These are phyloP conservation scores for Pittosporum tobira DNA, from an alignment of 129 eudicot species.

Conservation along the genomic window DNA sequence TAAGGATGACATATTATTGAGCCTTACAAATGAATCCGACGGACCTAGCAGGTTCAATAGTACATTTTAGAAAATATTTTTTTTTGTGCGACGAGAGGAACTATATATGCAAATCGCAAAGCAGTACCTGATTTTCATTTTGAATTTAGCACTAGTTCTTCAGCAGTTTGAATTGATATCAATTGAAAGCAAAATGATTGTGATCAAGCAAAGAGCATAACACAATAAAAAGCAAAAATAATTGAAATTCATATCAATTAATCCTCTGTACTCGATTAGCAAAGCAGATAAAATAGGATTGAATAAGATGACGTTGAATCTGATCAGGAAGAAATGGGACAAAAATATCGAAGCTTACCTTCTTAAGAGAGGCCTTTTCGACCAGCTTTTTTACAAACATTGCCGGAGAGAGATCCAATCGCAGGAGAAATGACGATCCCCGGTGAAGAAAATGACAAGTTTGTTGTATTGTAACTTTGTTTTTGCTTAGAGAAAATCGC, in stretches of 20 bases:
- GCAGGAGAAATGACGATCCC: constrained; percentile 9
- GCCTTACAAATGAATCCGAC: too few species aligned
- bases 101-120: background rate
- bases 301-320: background rate
- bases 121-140: background rate
- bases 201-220: background rate
- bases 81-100: too few species aligned
- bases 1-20: too few species aligned
- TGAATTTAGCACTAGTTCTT: background rate
- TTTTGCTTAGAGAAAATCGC: constrained; percentile 38
- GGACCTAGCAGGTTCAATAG: too few species aligned
- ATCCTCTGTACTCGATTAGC: background rate
- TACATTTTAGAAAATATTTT: too few species aligned
- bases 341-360: constrained; percentile 31
- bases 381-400: constrained; percentile 88
- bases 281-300: background rate
- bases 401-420: constrained; percentile 11
- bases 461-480: background rate
- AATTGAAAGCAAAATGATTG: background rate
- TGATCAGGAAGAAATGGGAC: background rate
- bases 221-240: background rate
- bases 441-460: constrained; percentile 4
- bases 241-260: background rate
- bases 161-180: background rate
- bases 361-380: constrained; percentile 77